Base-by-base conservation (phyloP, 192 early-diverging fungal genomes). In the Backusella luteola region DNA sequence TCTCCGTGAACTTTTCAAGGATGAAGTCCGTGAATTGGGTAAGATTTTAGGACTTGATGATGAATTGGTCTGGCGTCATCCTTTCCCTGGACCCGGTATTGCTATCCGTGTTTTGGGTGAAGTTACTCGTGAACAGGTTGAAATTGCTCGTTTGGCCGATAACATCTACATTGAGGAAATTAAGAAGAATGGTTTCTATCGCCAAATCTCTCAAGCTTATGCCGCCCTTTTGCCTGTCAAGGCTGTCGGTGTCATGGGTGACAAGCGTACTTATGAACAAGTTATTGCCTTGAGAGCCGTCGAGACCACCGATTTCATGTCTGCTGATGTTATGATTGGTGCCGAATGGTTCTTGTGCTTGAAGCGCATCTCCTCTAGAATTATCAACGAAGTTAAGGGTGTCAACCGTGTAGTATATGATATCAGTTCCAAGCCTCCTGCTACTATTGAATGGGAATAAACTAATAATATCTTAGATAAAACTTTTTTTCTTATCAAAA, bases 141-240 rank as follows among this genome's bases (percentile, higher is more conserved):
- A 89, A 69, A 99, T 99, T 87, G 98, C 93, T 26, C 93, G 96
- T 42, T 88, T 91, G 56, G 98, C 98, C 46, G 98, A 99, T 88
- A 86, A 95, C 79, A 99, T 99, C 78, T 98, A 96, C 87, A 99
- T 99, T 85, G 95, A 97, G 78, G 98, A 99, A 84, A 99, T 99
- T 85, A 97, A 97, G 89, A 94, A 95, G 85, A 95, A 95, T 39
- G 97, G 96, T 3, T 90, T 96, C 38, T 99, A 99, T 88, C 91
- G 96, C 77, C 91, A 97, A 83, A 99, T 98, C 78, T 93, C 96
- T 36, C 98, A 99, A 88, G 98, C 98, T 12, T 99, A 98, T 83
- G 96, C 96, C 74, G 96, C 96, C 15, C 85, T 99, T 32, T 85
- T 99, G 59, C 96, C 96, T 11, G 91, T 99, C 46, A 93, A 94